Conservation (phyloP, 352 stramenopile genomes). For the Thraustochytrium striatum region DNA sequence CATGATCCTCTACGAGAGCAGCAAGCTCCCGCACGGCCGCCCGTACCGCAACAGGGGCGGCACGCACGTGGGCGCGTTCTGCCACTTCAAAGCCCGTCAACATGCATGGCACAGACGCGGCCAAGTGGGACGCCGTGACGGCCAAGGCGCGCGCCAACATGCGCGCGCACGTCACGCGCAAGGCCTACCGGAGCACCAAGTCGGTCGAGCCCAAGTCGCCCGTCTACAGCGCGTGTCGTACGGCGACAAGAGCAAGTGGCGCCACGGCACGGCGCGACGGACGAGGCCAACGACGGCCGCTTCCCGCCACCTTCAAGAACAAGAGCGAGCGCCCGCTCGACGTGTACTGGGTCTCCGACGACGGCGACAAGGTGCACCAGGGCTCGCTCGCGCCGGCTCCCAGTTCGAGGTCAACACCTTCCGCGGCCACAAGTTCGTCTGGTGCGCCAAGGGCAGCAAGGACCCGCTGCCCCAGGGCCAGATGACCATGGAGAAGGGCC, state of each 20-base stretch:
- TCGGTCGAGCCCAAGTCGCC: slow-evolving; percentile 9
- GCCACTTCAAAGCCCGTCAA: slow-evolving; percentile 50
- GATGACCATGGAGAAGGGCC: slow-evolving; percentile 38
- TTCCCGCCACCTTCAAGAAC: slow-evolving; percentile 44
- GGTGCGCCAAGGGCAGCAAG: not conserved
- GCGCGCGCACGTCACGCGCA: not conserved
- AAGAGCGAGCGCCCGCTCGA: slow-evolving; percentile 25
- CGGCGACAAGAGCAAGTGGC: slow-evolving; percentile 10
- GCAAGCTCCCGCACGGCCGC: slow-evolving; percentile 42
- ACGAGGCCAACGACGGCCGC: not conserved
- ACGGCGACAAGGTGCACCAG: slow-evolving; percentile 6
- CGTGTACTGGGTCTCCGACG: slow-evolving; percentile 34
- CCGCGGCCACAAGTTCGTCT: slow-evolving; percentile 48
- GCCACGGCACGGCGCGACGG: not conserved
- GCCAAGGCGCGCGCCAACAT: slow-evolving; percentile 30
- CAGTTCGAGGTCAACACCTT: slow-evolving; percentile 33
- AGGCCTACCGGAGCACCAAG: not conserved
- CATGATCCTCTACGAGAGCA: slow-evolving; percentile 46
- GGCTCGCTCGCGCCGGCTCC: slow-evolving; percentile 18
- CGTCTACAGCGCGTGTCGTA: slow-evolving; percentile 2
- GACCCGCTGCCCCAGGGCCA: not conserved
- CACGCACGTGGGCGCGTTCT: slow-evolving; percentile 37
- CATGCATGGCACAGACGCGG: slow-evolving; percentile 30
- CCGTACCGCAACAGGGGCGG: slow-evolving; percentile 33
- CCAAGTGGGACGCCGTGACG: slow-evolving; percentile 40